Evolutionary conservation across 2,329 filamentous ascomycete genomes (phyloP).

Genomic region (Phymatotrichopsis omnivora): DNA sequence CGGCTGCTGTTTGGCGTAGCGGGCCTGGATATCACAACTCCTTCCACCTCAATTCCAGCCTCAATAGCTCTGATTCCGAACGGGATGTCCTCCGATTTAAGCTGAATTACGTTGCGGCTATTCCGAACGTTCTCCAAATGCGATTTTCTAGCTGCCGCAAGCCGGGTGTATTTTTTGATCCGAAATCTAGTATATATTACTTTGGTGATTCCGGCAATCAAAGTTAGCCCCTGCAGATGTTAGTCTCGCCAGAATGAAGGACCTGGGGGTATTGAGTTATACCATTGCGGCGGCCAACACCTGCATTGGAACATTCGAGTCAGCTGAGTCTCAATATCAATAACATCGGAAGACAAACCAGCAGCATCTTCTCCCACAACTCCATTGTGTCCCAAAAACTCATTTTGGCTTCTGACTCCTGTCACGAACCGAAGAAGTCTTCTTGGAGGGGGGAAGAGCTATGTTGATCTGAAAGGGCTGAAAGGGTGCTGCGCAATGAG

Average conservation of each 20-base stretch:
- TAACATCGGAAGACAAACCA: constrained; percentile 50
- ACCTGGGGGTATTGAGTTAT: constrained; percentile 27
- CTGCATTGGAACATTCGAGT: constrained; percentile 39
- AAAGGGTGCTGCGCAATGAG: too few species aligned
- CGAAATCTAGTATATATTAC: constrained; percentile 47
- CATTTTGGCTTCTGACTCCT: constrained; percentile 29
- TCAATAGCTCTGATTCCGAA: constrained; percentile 82
- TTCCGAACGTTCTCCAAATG: constrained; percentile 42
- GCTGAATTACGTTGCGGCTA: constrained; percentile 45
- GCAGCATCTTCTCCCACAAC: constrained; percentile 82
- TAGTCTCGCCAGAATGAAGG: constrained; percentile 27
- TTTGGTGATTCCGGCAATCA: constrained; percentile 57
- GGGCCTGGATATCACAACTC: constrained; percentile 62
- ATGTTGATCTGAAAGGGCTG: neutral
- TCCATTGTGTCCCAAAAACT: constrained; percentile 60
- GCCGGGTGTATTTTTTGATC: constrained; percentile 50
- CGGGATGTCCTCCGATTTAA: constrained; percentile 52
- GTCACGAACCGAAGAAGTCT: constrained; percentile 10
- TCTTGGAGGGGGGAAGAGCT: constrained; percentile 4
- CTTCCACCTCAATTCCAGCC: constrained; percentile 71
- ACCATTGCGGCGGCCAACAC: constrained; percentile 62
- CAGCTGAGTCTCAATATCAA: constrained; percentile 1
- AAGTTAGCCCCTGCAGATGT: constrained; percentile 47
- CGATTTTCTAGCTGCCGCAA: constrained; percentile 55
- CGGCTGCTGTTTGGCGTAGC: constrained; percentile 38